These are phyloP conservation scores for Angophora floribunda DNA, from an alignment of 345 rosid species.

Conservation along the genomic window DNA sequence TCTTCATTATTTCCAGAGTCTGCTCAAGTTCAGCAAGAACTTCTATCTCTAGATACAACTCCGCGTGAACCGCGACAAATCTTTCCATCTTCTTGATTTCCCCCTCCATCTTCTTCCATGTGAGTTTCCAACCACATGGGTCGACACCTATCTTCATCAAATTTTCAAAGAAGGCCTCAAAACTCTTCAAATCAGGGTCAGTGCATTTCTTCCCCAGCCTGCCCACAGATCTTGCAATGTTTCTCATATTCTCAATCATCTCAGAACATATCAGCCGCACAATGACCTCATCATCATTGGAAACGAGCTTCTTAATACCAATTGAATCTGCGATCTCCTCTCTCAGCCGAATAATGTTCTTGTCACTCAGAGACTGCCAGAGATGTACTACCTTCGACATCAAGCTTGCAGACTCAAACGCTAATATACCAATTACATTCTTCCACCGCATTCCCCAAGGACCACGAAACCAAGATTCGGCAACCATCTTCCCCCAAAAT, in stretches of 20 bases:
- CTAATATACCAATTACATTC: conserved; percentile 66
- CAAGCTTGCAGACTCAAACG: conserved; percentile 83
- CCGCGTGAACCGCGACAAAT: conserved; percentile 57
- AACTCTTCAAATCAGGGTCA: conserved; percentile 56
- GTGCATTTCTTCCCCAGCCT: conserved; percentile 68
- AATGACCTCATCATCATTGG: conserved; percentile 70
- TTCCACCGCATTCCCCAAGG: conserved; percentile 62
- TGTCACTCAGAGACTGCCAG: conserved; percentile 88
- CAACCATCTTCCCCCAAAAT: conserved; percentile 43
- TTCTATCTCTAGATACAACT: conserved; percentile 89
- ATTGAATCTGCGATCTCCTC: conserved; percentile 50
- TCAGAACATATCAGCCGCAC: conserved; percentile 55
- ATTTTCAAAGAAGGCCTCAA: conserved; percentile 45
- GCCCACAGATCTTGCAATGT: conserved; percentile 58
- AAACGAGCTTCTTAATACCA: conserved; percentile 76
- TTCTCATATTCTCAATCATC: conserved; percentile 51
- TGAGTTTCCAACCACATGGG: conserved; percentile 65
- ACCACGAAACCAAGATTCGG: conserved; percentile 85
- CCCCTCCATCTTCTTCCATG: conserved; percentile 72
- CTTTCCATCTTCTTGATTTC: conserved; percentile 86
- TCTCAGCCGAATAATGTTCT: conserved; percentile 63
- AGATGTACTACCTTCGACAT: conserved; percentile 81
- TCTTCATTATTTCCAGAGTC: conserved; percentile 58
- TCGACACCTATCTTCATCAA: conserved; percentile 48
- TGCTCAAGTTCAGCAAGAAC: conserved; percentile 71